Conservation (phyloP, 2,329 filamentous ascomycete genomes). For the Ophidiomyces ophidiicola region DNA sequence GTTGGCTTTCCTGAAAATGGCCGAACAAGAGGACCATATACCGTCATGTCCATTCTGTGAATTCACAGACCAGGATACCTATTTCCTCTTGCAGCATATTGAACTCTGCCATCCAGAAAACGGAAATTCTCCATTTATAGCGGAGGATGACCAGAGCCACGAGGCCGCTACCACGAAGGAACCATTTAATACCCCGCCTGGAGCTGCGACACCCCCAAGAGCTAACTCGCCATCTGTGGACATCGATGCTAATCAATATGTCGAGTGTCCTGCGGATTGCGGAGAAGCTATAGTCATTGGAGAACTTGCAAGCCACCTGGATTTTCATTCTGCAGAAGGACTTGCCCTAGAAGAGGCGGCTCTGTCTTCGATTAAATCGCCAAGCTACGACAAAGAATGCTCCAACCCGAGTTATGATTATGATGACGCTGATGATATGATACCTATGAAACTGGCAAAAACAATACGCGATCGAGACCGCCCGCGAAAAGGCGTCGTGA, state of each 20-base stretch:
- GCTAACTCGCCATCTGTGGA: constrained; percentile 11
- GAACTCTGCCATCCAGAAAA: constrained; percentile 35
- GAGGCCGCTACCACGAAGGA: constrained; percentile 3
- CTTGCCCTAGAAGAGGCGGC: constrained; percentile 32
- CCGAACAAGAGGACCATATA: constrained; percentile 12
- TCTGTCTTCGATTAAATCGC: background rate
- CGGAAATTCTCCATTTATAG: constrained; percentile 20
- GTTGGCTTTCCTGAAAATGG: no score
- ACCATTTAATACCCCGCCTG: background rate
- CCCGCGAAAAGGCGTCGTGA: constrained; percentile 23
- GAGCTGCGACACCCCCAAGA: background rate
- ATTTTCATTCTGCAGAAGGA: constrained; percentile 45
- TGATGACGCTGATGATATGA: constrained; percentile 14
- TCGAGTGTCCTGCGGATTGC: constrained; percentile 48
- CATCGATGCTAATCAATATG: constrained; percentile 27
- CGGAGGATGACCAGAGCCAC: constrained; percentile 13
- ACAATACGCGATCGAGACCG: constrained; percentile 20
- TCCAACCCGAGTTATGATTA: constrained; percentile 9
- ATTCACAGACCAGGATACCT: constrained; percentile 30
- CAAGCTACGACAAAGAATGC: no score
- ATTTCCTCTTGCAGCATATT: constrained; percentile 34
- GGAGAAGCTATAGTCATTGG: constrained; percentile 43
- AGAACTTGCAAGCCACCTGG: constrained; percentile 48
- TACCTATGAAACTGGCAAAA: constrained; percentile 17
- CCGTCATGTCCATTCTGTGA: constrained; percentile 36